These are phyloP conservation scores for Westerdykella ornata DNA, from an alignment of 2,329 filamentous ascomycete species.

Conservation along the genomic window DNA sequence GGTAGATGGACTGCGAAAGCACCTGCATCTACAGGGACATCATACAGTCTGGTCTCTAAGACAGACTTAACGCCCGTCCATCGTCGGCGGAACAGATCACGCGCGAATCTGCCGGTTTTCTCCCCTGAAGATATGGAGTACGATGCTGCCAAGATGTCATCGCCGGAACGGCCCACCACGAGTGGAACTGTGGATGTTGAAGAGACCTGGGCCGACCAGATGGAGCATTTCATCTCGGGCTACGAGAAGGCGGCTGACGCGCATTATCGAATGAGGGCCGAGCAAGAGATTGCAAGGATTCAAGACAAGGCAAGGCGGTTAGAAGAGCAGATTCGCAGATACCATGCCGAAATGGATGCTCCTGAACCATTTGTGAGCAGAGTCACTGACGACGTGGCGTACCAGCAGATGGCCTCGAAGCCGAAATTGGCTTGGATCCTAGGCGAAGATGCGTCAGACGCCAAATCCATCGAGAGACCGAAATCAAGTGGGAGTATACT, in stretches of 20 bases:
- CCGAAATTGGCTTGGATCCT: conserved; percentile 22
- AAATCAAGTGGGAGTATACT: conserved; percentile 11
- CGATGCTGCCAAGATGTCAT: conserved; percentile 1
- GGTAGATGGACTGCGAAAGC: conserved; percentile 17
- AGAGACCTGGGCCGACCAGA: conserved; percentile 14
- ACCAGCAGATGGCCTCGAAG: conserved; percentile 15
- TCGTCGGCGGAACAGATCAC: conserved; percentile 7
- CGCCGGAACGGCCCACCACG: conserved; percentile 13
- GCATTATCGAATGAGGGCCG: conserved; percentile 13
- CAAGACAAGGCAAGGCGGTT: conserved; percentile 15
- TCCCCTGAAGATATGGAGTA: conserved; percentile 1
- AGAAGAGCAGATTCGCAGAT: conserved; percentile 11
- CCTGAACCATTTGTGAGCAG: conserved; percentile 2
- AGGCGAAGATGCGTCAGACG: conserved; percentile 11
- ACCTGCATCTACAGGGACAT: conserved; percentile 17
- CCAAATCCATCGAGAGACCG: conserved; percentile 9
- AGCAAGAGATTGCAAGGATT: conserved; percentile 14
- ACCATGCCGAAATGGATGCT: conserved; percentile 7
- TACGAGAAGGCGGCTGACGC: conserved; percentile 8
- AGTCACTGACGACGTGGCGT: conserved; percentile 18
- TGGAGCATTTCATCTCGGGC: conserved; percentile 11
- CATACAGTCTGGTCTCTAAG: conserved; percentile 12
- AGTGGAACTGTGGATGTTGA: conserved; percentile 14
- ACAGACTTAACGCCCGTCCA: conserved; percentile 3
- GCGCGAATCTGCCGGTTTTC: conserved; percentile 6